These are phyloP conservation scores for Fusarium avenaceum DNA, from an alignment of 2,329 filamentous ascomycete species.

Conservation along the genomic window DNA sequence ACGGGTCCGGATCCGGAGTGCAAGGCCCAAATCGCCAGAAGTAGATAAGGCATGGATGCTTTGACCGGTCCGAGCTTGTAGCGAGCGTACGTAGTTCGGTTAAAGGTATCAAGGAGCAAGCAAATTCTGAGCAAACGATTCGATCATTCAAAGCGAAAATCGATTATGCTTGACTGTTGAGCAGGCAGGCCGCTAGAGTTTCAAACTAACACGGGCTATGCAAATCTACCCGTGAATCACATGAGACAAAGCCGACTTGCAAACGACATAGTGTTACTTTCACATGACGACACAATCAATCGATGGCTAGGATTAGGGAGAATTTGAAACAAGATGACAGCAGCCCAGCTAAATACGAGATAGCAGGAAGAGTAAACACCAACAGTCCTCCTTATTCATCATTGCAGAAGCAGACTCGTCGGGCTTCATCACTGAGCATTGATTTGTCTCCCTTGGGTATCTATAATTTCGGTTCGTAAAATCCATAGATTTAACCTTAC, in stretches of 20 bases:
- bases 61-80: not conserved
- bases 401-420: not conserved
- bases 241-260: slow-evolving; percentile 23
- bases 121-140: not conserved
- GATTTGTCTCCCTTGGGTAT: not conserved
- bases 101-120: not conserved
- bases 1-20: slow-evolving; percentile 28
- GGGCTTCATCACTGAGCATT: not conserved
- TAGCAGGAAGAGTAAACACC: not conserved
- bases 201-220: not conserved
- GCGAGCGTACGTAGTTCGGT: not conserved
- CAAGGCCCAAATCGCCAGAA: slow-evolving; percentile 1
- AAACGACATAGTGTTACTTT: slow-evolving; percentile 28
- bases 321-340: not conserved
- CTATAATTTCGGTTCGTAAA: slow-evolving; percentile 23
- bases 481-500: slow-evolving; percentile 34
- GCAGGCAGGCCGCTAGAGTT: not conserved
- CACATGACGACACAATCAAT: slow-evolving; percentile 38
- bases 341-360: not conserved
- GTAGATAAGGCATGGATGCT: not conserved
- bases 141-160: not conserved
- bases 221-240: slow-evolving; percentile 3
- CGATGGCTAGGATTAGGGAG: slow-evolving; percentile 23
- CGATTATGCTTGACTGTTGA: not conserved
- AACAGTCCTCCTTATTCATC: not conserved